phyloP scores from a whole-genome alignment of 192 early-diverging fungal genomes.

The Spizellomyces sp. region DNA sequence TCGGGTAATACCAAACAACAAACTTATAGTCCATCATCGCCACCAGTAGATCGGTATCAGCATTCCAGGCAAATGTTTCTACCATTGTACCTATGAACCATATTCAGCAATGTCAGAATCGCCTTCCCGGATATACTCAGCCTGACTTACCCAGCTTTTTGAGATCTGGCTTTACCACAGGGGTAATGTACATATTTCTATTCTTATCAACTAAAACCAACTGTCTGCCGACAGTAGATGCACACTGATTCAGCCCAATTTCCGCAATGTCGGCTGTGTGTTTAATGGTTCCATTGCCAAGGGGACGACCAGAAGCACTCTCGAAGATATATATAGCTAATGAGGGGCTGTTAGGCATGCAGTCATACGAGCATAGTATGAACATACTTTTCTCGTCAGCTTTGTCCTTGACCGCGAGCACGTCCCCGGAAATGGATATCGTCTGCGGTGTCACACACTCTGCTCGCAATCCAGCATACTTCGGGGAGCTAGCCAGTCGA shows the following conservation, averaged over 20 bases:
- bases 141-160: slow-evolving; percentile 50
- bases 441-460: slow-evolving; percentile 55
- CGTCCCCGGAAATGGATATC: slow-evolving; percentile 52
- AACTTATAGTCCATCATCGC: slow-evolving; percentile 58
- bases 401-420: slow-evolving; percentile 52
- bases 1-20: slow-evolving; percentile 63
- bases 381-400: slow-evolving; percentile 55
- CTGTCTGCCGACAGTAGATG: slow-evolving; percentile 42
- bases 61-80: slow-evolving; percentile 59
- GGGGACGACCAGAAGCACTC: slow-evolving; percentile 39
- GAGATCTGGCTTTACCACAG: slow-evolving; percentile 41
- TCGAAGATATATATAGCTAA: slow-evolving; percentile 59
- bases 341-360: neutral
- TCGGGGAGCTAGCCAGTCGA: slow-evolving; percentile 49
- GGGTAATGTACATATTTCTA: slow-evolving; percentile 54
- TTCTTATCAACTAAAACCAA: slow-evolving; percentile 61
- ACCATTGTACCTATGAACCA: slow-evolving; percentile 52
- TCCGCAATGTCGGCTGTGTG: slow-evolving; percentile 49
- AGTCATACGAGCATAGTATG: neutral
- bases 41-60: slow-evolving; percentile 52
- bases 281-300: slow-evolving; percentile 50
- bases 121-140: neutral
- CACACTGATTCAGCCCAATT: slow-evolving; percentile 49
- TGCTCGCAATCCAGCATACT: slow-evolving; percentile 54
- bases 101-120: neutral